Evolutionary conservation across 352 stramenopile species (phyloP).

Genomic region (Pythium rhizo-oryzae): DNA sequence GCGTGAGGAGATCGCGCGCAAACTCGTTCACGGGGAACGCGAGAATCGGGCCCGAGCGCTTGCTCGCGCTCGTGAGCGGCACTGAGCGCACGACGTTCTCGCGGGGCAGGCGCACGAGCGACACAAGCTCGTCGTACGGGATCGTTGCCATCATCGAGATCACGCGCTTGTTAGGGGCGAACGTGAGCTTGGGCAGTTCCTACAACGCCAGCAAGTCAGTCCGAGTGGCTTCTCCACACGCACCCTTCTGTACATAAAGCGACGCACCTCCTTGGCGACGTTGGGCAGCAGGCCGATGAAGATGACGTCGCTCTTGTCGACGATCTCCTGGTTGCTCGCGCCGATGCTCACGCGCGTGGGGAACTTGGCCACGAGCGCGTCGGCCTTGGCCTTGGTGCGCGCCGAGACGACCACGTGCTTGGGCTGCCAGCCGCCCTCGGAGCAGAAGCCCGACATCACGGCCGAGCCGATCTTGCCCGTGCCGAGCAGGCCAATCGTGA

Average conservation of each 20-base stretch:
- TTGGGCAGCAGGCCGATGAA: constrained; percentile 82
- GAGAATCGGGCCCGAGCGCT: constrained; percentile 79
- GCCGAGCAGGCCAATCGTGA: constrained; percentile 75
- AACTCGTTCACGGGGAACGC: constrained; percentile 75
- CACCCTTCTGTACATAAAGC: neutral
- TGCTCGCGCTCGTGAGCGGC: constrained; percentile 70
- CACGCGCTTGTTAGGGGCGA: constrained; percentile 63
- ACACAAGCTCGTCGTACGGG: constrained; percentile 80
- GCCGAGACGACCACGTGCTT: constrained; percentile 72
- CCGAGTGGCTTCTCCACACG: neutral
- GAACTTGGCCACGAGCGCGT: constrained; percentile 74
- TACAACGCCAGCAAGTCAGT: constrained; percentile 13
- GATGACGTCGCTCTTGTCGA: constrained; percentile 82
- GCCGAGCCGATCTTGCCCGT: constrained; percentile 89
- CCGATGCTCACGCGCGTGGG: constrained; percentile 64
- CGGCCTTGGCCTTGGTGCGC: constrained; percentile 75
- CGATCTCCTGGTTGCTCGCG: constrained; percentile 78
- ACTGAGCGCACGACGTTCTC: constrained; percentile 82
- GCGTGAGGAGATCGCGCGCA: constrained; percentile 65
- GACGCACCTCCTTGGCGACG: constrained; percentile 59
- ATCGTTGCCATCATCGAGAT: constrained; percentile 91
- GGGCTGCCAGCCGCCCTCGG: constrained; percentile 72
- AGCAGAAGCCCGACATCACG: constrained; percentile 84
- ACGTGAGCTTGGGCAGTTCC: constrained; percentile 73
- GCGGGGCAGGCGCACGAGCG: constrained; percentile 65